Evolutionary conservation across 1,284 basidiomycete genomes (phyloP).

Genomic region (Sanghuangporus sanghuang): DNA sequence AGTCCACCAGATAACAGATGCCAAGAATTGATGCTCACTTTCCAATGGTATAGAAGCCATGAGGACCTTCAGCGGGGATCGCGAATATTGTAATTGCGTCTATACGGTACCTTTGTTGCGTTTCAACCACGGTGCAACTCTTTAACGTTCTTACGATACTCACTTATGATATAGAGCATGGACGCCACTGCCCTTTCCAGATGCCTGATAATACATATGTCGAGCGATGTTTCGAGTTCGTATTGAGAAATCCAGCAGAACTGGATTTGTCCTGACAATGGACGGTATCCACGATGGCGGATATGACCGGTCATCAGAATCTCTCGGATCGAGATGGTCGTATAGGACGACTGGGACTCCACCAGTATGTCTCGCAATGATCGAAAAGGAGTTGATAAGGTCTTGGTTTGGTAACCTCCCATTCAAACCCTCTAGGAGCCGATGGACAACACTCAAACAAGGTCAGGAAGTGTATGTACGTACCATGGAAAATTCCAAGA

Average conservation of each 20-base stretch:
- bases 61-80: constrained; percentile 83
- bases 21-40: constrained; percentile 40
- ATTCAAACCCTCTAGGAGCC: constrained; percentile 82
- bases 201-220: constrained; percentile 65
- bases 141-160: constrained; percentile 18
- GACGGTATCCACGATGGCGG: constrained; percentile 41
- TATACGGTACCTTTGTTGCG: constrained; percentile 71
- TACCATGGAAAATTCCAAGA: constrained; percentile 87
- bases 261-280: constrained; percentile 35
- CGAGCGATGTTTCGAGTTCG: constrained; percentile 58
- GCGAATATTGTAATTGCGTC: constrained; percentile 92
- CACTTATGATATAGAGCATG: constrained; percentile 78
- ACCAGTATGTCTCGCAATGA: constrained; percentile 69
- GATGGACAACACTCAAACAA: neutral
- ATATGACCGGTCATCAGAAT: constrained; percentile 33
- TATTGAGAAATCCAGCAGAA: constrained; percentile 47
- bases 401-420: constrained; percentile 96
- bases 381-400: constrained; percentile 77
- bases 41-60: constrained; percentile 92
- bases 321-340: constrained; percentile 57
- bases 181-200: constrained; percentile 68
- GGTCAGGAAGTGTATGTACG: constrained; percentile 23
- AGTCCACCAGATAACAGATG: neutral
- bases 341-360: constrained; percentile 75
- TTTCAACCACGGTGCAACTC: neutral